Conservation (phyloP, 768 basidiomycete species). For the Cystofilobasidium macerans region DNA sequence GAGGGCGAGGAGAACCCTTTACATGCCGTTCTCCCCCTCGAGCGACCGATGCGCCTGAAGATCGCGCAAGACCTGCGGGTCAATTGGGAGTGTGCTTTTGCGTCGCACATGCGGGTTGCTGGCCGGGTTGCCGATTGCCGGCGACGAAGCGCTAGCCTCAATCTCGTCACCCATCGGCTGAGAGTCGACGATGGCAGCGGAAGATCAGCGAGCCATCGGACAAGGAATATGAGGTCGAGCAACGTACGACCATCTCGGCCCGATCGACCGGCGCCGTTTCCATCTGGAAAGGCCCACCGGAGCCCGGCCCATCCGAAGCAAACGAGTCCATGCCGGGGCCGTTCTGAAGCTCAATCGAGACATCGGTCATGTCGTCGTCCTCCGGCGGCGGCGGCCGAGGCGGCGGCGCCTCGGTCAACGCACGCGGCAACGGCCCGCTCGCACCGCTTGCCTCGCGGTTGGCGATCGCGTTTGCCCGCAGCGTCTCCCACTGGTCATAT, state of each 20-base stretch:
- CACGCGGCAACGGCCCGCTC: conserved; percentile 49
- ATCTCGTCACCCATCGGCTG: neutral
- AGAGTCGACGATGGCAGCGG: neutral
- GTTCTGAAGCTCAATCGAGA: conserved; percentile 71
- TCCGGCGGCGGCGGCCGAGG: conserved; percentile 65
- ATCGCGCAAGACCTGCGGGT: conserved; percentile 77
- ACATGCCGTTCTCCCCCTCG: conserved; percentile 23
- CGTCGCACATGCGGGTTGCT: conserved; percentile 71
- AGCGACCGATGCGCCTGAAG: conserved; percentile 56
- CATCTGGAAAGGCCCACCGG: conserved; percentile 75
- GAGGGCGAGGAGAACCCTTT: no score
- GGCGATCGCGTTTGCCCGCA: conserved; percentile 62
- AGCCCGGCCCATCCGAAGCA: conserved; percentile 35
- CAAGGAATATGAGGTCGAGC: neutral
- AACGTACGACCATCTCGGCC: conserved; percentile 50
- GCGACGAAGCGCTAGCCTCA: conserved; percentile 37
- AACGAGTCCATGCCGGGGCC: conserved; percentile 24
- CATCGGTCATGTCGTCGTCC: conserved; percentile 73
- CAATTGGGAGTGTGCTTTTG: conserved; percentile 77
- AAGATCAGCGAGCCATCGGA: neutral
- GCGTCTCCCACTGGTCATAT: conserved; percentile 78
- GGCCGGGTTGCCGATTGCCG: conserved; percentile 20
- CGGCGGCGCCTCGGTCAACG: conserved; percentile 60
- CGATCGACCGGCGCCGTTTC: conserved; percentile 72
- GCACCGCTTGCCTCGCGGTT: conserved; percentile 39